Evolutionary conservation across 768 basidiomycete species (phyloP).

Genomic region (Chalciporus sphaerocephalus): DNA sequence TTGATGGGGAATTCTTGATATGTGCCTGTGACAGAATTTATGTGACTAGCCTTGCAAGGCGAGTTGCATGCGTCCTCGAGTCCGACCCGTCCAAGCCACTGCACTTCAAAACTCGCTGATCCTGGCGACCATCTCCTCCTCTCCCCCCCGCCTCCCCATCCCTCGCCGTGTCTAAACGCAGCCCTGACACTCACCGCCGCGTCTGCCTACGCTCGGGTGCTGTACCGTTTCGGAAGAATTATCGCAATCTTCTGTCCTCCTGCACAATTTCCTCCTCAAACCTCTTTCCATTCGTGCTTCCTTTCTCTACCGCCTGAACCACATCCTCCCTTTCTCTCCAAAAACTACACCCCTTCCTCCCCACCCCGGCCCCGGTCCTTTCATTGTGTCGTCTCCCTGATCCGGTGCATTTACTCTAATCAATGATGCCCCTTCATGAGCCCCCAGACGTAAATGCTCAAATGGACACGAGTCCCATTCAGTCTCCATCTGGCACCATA

Average conservation of each 20-base stretch:
- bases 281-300: neutral
- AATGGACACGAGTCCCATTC: constrained; percentile 19
- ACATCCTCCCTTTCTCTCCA: neutral
- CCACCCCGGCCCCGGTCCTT: neutral
- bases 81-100: constrained; percentile 4
- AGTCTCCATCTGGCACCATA: constrained; percentile 10
- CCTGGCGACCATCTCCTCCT: neutral
- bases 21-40: constrained; percentile 37
- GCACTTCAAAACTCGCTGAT: neutral
- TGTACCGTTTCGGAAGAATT: constrained; percentile 7
- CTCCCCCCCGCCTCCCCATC: constrained; percentile 1
- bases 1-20: constrained; percentile 19
- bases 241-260: constrained; percentile 12
- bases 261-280: neutral
- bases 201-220: constrained; percentile 3
- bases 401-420: constrained; percentile 6
- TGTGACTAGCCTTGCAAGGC: constrained; percentile 20
- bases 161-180: too few relatives aligned
- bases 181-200: too few relatives aligned
- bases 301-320: neutral
- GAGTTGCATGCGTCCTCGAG: constrained; percentile 20
- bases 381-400: neutral
- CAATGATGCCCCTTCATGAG: constrained; percentile 21
- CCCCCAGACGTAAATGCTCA: constrained; percentile 13
- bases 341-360: neutral